Percentiles rank a stretch among this genome's conserved stretches.
Evolutionary conservation across 495 filamentous ascomycete species (phyloP).

Genomic region (Daldinia bambusicola): DNA sequence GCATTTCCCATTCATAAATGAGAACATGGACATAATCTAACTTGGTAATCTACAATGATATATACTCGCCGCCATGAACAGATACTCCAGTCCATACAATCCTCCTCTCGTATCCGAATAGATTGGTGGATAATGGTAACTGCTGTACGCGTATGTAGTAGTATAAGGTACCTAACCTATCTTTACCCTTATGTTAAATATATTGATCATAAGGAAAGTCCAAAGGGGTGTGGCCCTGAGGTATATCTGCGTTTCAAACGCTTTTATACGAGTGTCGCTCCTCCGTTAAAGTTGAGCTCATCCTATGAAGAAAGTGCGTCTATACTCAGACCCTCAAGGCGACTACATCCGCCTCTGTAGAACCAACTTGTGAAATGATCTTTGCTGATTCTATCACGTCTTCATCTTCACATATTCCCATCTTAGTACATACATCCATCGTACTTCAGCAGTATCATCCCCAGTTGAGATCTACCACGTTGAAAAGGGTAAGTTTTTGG

Average conservation of each 20-base stretch:
- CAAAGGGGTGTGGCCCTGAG: neutral
- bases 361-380: neutral
- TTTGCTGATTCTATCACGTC: neutral
- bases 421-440: slow-evolving; percentile 39
- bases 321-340: neutral
- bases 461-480: slow-evolving; percentile 19
- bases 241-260: neutral
- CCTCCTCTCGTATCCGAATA: no score
- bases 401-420: slow-evolving; percentile 36
- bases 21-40: no score
- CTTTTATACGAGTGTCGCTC: neutral
- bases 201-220: no score
- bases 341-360: neutral
- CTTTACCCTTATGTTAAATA: no score
- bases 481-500: slow-evolving; percentile 35
- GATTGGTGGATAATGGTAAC: no score
- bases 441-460: slow-evolving; percentile 37
- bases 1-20: no score
- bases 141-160: no score
- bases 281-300: neutral
- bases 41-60: no score
- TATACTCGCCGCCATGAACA: no score
- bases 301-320: neutral
- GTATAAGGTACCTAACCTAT: no score
- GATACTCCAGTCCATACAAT: no score